phyloP scores from a whole-genome alignment of 441 rosid genomes.

The Metrosideros polymorpha region DNA sequence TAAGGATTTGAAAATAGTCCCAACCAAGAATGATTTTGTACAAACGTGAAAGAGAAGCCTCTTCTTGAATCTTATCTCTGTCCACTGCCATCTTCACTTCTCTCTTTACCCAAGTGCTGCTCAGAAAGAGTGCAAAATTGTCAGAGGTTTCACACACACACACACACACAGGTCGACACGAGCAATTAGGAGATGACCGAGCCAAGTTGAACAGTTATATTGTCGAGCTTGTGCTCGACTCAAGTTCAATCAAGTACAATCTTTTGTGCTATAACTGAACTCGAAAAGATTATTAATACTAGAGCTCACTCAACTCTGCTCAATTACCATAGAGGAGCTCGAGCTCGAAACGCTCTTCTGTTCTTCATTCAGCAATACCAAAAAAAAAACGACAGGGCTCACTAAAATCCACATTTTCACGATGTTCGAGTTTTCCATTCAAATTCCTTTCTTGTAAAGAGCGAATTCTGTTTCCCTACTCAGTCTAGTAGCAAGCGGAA shows the following conservation, averaged over 20 bases:
- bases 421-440: background rate
- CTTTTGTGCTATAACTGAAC: background rate
- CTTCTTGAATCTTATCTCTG: constrained; percentile 48
- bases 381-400: background rate
- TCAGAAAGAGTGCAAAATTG: background rate
- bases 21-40: constrained; percentile 63
- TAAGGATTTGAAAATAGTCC: constrained; percentile 66
- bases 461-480: background rate
- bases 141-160: background rate
- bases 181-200: background rate
- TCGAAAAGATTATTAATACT: background rate
- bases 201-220: background rate
- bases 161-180: background rate
- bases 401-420: background rate
- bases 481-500: background rate
- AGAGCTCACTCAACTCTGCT: background rate
- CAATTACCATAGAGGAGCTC: background rate
- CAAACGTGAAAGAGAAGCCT: constrained; percentile 46
- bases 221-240: background rate
- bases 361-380: background rate
- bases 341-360: background rate
- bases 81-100: constrained; percentile 41
- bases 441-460: background rate
- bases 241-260: background rate
- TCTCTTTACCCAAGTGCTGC: background rate